Evolutionary conservation across 805 yeast species (phyloP).

Genomic region (Candida silvicultrix): DNA sequence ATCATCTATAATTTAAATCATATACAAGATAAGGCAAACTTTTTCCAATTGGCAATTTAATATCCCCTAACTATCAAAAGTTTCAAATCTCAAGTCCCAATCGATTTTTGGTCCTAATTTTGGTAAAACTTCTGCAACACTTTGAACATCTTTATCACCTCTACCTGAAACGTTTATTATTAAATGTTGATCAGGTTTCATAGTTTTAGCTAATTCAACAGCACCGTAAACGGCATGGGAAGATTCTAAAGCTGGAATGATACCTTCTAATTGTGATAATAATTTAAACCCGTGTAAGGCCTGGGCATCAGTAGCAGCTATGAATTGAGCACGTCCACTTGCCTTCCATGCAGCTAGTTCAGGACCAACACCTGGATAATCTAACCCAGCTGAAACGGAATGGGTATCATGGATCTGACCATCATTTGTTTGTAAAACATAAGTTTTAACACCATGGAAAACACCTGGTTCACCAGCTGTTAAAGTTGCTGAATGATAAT

Average conservation of each 20-base stretch:
- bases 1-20: background rate
- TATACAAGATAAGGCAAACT: too few species aligned
- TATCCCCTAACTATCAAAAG: too few species aligned
- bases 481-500: conserved; percentile 88
- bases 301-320: conserved; percentile 93
- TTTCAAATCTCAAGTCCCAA: conserved; percentile 92
- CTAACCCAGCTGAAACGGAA: conserved; percentile 97
- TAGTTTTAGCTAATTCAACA: conserved; percentile 75
- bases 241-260: conserved; percentile 96
- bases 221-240: conserved; percentile 96
- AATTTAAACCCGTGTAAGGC: conserved; percentile 88
- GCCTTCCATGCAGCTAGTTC: conserved; percentile 94
- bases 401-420: conserved; percentile 98
- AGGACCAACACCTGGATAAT: conserved; percentile 99
- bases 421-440: conserved; percentile 81
- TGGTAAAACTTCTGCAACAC: conserved; percentile 93
- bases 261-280: conserved; percentile 91
- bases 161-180: conserved; percentile 94
- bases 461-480: conserved; percentile 97
- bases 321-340: conserved; percentile 84
- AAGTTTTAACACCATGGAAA: conserved; percentile 95
- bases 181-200: conserved; percentile 73
- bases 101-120: conserved; percentile 83
- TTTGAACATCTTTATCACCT: conserved; percentile 98
- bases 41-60: too few species aligned